phyloP scores from a whole-genome alignment of 441 rosid species.

The Melastoma candidum region DNA sequence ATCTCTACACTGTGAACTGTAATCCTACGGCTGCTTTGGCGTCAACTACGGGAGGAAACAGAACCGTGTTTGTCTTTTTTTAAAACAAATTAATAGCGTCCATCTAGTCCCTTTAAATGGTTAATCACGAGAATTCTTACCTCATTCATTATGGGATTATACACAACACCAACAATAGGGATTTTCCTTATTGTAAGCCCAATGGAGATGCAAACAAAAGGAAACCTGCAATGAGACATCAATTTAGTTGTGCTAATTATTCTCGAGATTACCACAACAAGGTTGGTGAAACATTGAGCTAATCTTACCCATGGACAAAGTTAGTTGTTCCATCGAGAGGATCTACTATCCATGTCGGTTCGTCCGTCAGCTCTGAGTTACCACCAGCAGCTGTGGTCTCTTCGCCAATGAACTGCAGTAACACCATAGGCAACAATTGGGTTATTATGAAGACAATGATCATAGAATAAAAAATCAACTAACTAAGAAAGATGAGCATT shows the following conservation, averaged over 20 bases:
- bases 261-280: background rate
- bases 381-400: conserved; percentile 92
- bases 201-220: conserved; percentile 83
- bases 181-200: conserved; percentile 78
- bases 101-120: no score
- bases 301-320: conserved; percentile 79
- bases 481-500: conserved; percentile 3
- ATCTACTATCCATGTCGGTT: conserved; percentile 97
- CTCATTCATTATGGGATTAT: conserved; percentile 89
- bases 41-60: no score
- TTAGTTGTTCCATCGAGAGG: conserved; percentile 99
- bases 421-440: background rate
- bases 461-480: background rate
- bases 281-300: background rate
- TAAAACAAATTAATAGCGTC: no score
- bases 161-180: conserved; percentile 82
- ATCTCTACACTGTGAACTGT: no score
- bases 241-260: background rate
- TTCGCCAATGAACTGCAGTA: conserved; percentile 80
- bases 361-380: conserved; percentile 62
- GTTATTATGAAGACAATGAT: conserved; percentile 2
- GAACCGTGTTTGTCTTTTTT: no score
- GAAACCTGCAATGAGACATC: conserved; percentile 41
- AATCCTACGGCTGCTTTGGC: no score
- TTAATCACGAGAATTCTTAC: conserved; percentile 25